Conservation (phyloP, 1,284 basidiomycete genomes). For the Cutaneotrichosporon mucoides region DNA sequence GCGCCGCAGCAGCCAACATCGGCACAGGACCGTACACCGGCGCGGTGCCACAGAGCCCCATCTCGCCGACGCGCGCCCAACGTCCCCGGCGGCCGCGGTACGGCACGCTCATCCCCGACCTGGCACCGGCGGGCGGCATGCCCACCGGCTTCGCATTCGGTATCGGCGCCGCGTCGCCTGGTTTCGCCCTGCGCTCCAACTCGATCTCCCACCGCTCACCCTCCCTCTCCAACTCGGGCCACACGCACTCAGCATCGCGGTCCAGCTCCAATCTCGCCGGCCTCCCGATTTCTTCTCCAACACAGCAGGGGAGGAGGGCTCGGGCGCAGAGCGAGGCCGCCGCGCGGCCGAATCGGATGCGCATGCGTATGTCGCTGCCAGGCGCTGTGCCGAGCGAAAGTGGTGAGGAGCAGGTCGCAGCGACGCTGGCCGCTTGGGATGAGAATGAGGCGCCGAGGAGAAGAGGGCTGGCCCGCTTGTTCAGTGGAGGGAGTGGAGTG, state of each 20-base stretch:
- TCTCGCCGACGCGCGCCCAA: conserved; percentile 23
- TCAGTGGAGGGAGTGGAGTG: neutral
- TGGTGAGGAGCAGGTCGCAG: neutral
- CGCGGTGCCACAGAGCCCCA: conserved; percentile 19
- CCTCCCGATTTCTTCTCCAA: neutral
- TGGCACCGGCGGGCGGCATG: conserved; percentile 27
- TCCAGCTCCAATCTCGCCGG: neutral
- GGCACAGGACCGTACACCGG: conserved; percentile 1
- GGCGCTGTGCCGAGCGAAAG: neutral
- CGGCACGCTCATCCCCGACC: conserved; percentile 47
- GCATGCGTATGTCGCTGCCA: neutral
- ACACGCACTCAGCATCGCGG: no score
- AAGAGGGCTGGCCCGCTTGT: neutral
- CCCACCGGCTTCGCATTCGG: conserved; percentile 49
- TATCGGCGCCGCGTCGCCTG: conserved; percentile 48
- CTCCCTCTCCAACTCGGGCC: neutral
- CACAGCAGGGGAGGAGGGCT: neutral
- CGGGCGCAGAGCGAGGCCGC: neutral
- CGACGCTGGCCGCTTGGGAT: conserved; percentile 2
- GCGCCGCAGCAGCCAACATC: neutral
- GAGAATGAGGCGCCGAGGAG: neutral
- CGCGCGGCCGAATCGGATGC: neutral
- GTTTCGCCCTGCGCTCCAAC: conserved; percentile 44
- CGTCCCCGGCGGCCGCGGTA: conserved; percentile 28
- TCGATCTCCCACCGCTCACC: conserved; percentile 15